A percentile compares a stretch with the other conserved stretches of the same genome.
These are phyloP conservation scores for Suhomyces pyralidae DNA, from an alignment of 805 yeast genomes.

Conservation along the genomic window DNA sequence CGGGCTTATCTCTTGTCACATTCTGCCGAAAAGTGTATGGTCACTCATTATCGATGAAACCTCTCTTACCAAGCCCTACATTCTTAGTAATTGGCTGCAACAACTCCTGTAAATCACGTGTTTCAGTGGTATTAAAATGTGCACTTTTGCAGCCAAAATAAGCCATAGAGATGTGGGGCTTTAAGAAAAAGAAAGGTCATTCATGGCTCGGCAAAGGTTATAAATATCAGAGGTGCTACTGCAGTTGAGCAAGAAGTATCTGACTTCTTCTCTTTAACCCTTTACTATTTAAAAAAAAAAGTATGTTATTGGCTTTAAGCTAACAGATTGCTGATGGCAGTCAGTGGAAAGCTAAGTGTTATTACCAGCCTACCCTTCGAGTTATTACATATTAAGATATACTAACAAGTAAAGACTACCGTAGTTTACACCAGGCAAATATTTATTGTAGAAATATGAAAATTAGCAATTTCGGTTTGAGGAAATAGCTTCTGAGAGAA, in stretches of 20 bases:
- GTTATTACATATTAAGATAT: background rate
- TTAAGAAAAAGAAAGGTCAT: background rate
- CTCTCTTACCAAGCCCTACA: background rate
- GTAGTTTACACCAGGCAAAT: constrained; percentile 1
- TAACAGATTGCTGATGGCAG: background rate
- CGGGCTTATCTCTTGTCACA: background rate
- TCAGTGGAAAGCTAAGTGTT: background rate
- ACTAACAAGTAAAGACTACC: background rate
- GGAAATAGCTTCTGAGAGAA: background rate
- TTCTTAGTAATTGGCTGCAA: background rate
- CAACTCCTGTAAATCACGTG: background rate
- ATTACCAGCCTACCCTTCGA: background rate
- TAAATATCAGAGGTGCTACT: background rate
- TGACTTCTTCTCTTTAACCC: background rate
- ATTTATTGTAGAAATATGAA: background rate
- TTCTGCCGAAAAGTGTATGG: background rate
- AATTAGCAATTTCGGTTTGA: background rate
- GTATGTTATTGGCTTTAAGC: background rate
- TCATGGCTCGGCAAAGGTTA: background rate
- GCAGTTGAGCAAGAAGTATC: background rate
- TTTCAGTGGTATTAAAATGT: background rate
- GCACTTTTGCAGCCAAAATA: background rate
- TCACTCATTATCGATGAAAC: background rate
- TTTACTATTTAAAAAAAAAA: no score
- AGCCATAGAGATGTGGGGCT: background rate